phyloP scores from a whole-genome alignment of 2,329 filamentous ascomycete genomes.

The Akanthomyces muscarius region DNA sequence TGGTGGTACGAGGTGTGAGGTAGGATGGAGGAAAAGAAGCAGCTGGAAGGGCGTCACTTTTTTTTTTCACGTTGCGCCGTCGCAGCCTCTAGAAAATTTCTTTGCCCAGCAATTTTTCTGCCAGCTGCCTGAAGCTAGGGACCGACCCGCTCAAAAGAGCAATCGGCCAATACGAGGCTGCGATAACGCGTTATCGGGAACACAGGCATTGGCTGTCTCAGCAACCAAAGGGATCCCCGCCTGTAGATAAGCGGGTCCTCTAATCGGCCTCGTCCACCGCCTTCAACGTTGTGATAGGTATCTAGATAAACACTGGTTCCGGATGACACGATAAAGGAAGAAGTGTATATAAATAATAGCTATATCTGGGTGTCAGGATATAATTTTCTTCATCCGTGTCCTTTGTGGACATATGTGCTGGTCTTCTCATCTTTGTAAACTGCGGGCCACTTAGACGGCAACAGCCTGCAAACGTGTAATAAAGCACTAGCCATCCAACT shows the following conservation, averaged over 20 bases:
- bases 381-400: background rate
- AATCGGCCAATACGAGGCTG: background rate
- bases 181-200: slow-evolving; percentile 15
- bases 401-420: background rate
- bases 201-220: slow-evolving; percentile 15
- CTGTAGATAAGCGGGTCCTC: background rate
- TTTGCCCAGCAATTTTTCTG: slow-evolving; percentile 17
- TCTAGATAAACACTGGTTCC: no score
- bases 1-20: background rate
- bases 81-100: slow-evolving; percentile 10
- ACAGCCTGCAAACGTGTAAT: background rate
- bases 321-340: no score
- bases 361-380: no score
- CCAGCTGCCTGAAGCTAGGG: background rate
- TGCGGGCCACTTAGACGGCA: background rate
- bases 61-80: slow-evolving; percentile 10
- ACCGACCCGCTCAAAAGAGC: background rate
- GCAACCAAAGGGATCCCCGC: slow-evolving; percentile 16
- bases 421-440: background rate
- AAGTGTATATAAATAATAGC: background rate
- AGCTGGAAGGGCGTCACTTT: slow-evolving; percentile 12
- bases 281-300: background rate
- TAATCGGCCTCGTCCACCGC: slow-evolving; percentile 2
- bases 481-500: background rate
- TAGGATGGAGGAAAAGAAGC: slow-evolving; percentile 12